Evolutionary conservation across 2,329 filamentous ascomycete species (phyloP), one percentile per base, ranked within the genome.

Genomic region (Microdochium bolleyi): DNA sequence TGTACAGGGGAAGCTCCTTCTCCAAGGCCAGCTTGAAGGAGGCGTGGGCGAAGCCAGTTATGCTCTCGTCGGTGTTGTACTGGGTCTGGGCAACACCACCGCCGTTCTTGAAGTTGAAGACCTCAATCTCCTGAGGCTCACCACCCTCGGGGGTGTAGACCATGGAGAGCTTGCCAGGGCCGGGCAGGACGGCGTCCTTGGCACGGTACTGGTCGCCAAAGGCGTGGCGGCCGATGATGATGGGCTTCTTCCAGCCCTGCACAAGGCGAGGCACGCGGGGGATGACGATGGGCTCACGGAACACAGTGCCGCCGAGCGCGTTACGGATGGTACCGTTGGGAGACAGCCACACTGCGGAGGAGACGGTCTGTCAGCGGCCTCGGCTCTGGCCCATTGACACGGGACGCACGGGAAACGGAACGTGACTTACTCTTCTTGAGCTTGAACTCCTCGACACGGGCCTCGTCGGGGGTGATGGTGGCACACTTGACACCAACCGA

Each of bases 191-290:
- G 58, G 80, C 77, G 78, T 99, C 94, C 76, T 95, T 95, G 62
- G 94, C 94, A 58, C 92, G 88, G 80, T 99, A 99, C 77, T 99
- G 94, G 77, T 97, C 94, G 67, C 94, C 94, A 67, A 96, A 96
- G 59, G 94, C 94, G 74, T 99, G 94, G 71, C 94, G 91, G 62
- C 94, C 94, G 70, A 99, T 97, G 71, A 97, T 94, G 74, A 99
- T 99, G 70, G 94, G 91, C 78, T 96, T 92, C 80, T 95, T 92
- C 94, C 94, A 99, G 73, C 92, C 91, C 49, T 90, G 91, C 51
- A 99, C 90, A 54, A 99, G 85, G 65, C 92, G 88, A 54, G 94
- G 94, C 59, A 99, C 90, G 66, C 85, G 83, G 61, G 88, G 88
- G 65, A 99, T 97, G 67, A 99, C 90, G 64, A 99, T 99, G 64